These are phyloP conservation scores for Penicillium verhagenii DNA, from an alignment of 495 filamentous ascomycete species.

Conservation along the genomic window DNA sequence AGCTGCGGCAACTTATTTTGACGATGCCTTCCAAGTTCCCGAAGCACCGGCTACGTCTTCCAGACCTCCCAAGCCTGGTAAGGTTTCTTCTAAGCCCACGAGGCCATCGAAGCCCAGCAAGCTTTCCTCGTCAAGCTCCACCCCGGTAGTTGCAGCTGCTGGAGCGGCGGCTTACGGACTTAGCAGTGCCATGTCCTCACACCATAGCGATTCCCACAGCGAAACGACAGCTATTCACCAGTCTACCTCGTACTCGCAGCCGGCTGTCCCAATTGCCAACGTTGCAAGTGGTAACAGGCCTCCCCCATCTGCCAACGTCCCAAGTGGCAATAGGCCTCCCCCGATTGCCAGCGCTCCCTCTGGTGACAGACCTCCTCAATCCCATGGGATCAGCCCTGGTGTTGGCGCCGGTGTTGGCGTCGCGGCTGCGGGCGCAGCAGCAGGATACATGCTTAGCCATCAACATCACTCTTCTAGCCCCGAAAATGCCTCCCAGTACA, in stretches of 20 bases:
- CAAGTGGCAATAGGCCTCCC: too few species aligned
- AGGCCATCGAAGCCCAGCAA: slow-evolving; percentile 30
- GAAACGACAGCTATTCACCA: slow-evolving; percentile 10
- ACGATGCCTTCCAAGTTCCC: slow-evolving; percentile 19
- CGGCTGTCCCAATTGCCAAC: background rate
- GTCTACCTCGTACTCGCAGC: slow-evolving; percentile 15
- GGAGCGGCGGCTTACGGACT: slow-evolving; percentile 30
- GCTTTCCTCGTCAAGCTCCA: slow-evolving; percentile 23
- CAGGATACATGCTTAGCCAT: slow-evolving; percentile 48
- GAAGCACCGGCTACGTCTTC: slow-evolving; percentile 14
- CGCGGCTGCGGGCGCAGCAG: slow-evolving; percentile 48
- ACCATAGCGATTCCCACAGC: slow-evolving; percentile 14
- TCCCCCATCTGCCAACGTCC: too few species aligned
- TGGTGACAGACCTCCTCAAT: slow-evolving; percentile 24
- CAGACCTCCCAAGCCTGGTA: slow-evolving; percentile 27
- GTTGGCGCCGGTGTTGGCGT: slow-evolving; percentile 40
- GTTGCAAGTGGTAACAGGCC: slow-evolving; percentile 19
- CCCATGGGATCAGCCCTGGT: slow-evolving; percentile 34
- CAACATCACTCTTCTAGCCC: slow-evolving; percentile 40
- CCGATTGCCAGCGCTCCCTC: background rate
- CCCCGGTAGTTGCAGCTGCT: slow-evolving; percentile 21
- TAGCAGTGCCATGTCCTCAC: slow-evolving; percentile 18
- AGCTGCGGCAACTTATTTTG: slow-evolving; percentile 52
- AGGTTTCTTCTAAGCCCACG: slow-evolving; percentile 13
- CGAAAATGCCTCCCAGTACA: slow-evolving; percentile 29